These are phyloP conservation scores for Actinidia arguta DNA, from an alignment of 179 eudicot genomes.

Conservation along the genomic window DNA sequence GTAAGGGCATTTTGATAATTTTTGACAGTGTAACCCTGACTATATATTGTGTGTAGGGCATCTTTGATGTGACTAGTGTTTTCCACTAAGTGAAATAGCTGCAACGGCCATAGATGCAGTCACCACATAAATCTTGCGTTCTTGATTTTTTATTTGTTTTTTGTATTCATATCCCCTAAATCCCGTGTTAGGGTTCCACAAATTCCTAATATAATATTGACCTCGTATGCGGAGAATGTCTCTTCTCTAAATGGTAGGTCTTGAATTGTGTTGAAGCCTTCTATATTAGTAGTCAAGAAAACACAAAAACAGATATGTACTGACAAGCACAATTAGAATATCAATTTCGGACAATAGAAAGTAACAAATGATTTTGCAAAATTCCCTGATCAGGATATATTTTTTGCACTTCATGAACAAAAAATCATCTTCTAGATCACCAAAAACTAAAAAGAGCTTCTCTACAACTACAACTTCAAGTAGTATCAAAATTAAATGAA, in stretches of 20 bases:
- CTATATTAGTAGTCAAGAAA: background rate
- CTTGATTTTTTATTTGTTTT: no score
- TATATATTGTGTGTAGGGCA: no score
- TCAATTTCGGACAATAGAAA: background rate
- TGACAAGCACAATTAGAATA: background rate
- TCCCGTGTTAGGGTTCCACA: background rate
- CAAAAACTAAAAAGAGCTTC: background rate
- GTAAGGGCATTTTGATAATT: no score
- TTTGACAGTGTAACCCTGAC: no score
- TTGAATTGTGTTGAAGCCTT: background rate
- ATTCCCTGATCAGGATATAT: background rate
- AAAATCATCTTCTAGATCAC: background rate
- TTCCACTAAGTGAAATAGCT: no score
- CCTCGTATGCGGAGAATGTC: background rate
- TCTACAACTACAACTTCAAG: background rate
- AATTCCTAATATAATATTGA: background rate
- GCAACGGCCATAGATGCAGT: background rate
- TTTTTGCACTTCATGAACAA: constrained; percentile 6
- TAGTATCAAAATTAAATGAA: background rate
- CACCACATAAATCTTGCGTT: background rate
- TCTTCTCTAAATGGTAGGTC: background rate
- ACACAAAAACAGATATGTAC: constrained; percentile 3
- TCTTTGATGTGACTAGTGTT: no score
- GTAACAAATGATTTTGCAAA: background rate
- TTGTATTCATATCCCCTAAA: background rate